These are phyloP conservation scores for Lycium ferocissimum DNA, from an alignment of 257 asterid genomes.

Conservation along the genomic window DNA sequence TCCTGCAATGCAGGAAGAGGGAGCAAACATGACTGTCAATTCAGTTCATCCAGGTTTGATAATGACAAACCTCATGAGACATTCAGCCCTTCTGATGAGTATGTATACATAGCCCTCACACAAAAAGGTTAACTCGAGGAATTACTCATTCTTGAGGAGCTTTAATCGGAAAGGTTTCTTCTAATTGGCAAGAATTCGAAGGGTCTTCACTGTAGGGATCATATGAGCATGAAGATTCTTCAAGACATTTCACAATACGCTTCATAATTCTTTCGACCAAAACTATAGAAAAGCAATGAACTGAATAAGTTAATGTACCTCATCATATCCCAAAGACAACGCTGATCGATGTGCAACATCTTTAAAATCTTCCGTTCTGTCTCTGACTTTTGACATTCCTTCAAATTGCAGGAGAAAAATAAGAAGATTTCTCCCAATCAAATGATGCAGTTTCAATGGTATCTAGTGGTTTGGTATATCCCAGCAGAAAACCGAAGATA, in stretches of 20 bases:
- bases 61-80: slow-evolving; percentile 41
- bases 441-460: too few relatives aligned
- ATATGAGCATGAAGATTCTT: neutral
- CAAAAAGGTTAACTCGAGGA: neutral
- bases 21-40: slow-evolving; percentile 40
- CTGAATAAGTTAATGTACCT: slow-evolving; percentile 49
- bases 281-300: neutral
- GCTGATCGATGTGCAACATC: slow-evolving; percentile 82
- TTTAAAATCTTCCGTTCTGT: slow-evolving; percentile 89
- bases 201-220: slow-evolving; percentile 11
- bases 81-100: slow-evolving; percentile 36
- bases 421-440: too few relatives aligned
- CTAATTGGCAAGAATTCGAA: slow-evolving; percentile 11
- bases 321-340: slow-evolving; percentile 64
- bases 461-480: too few relatives aligned
- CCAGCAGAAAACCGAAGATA: too few relatives aligned
- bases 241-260: neutral
- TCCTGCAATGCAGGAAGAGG: slow-evolving; percentile 42
- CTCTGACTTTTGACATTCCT: slow-evolving; percentile 74
- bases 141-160: neutral
- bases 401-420: slow-evolving; percentile 2
- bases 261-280: neutral
- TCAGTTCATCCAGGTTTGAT: slow-evolving; percentile 47
- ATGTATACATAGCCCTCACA: neutral
- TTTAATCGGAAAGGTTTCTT: neutral